Conservation (phyloP, 2,329 filamentous ascomycete species). For the Penicillium oxalicum region DNA sequence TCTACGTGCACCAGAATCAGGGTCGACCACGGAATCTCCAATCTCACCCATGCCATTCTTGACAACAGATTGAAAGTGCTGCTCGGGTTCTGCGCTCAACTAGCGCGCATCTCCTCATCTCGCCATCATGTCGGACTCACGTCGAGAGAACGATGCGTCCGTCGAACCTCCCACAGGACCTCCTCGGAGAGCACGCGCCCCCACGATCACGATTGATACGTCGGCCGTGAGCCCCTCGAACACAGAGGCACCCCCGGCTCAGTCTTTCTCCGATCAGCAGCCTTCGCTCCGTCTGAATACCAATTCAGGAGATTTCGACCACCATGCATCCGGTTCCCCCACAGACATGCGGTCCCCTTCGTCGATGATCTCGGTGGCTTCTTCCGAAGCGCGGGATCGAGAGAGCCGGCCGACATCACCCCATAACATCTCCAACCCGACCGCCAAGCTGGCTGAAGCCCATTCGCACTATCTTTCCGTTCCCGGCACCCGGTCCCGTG, state of each 20-base stretch:
- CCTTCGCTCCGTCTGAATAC: slow-evolving; percentile 36
- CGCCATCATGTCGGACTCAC: slow-evolving; percentile 29
- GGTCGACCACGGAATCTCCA: no score
- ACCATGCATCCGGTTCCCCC: slow-evolving; percentile 33
- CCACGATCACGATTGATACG: slow-evolving; percentile 54
- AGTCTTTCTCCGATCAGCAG: slow-evolving; percentile 31
- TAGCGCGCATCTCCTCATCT: slow-evolving; percentile 3
- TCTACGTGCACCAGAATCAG: no score
- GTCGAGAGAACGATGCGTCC: slow-evolving; percentile 21
- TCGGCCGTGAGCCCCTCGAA: slow-evolving; percentile 45
- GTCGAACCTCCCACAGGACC: slow-evolving; percentile 25
- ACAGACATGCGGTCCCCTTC: slow-evolving; percentile 48
- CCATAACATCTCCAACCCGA: slow-evolving; percentile 62
- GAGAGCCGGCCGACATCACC: slow-evolving; percentile 59
- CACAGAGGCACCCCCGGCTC: slow-evolving; percentile 28
- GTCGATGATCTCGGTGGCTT: slow-evolving; percentile 50
- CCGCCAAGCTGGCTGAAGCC: slow-evolving; percentile 47
- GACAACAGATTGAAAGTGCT: slow-evolving; percentile 1
- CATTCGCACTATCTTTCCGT: slow-evolving; percentile 56
- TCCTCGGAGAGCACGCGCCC: slow-evolving; percentile 41
- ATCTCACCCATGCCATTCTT: slow-evolving; percentile 8
- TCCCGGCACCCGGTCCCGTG: slow-evolving; percentile 56
- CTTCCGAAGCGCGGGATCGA: slow-evolving; percentile 51
- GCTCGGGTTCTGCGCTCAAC: slow-evolving; percentile 11
- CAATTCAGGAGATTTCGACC: slow-evolving; percentile 28